phyloP scores from a whole-genome alignment of 78 protist species.

The Dictyostelium purpureum region DNA sequence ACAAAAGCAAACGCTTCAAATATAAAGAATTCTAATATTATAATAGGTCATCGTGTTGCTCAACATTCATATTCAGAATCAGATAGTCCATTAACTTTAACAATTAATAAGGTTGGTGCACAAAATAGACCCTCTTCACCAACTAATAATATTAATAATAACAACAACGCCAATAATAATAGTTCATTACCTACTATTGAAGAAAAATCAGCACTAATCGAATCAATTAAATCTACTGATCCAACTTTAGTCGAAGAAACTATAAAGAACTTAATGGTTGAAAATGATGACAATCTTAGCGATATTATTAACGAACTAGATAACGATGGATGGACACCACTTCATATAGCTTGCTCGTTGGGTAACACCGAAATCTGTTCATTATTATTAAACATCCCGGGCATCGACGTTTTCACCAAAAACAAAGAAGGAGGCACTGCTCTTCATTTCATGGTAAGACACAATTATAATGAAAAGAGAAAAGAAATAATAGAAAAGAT shows the following conservation, averaged over 20 bases:
- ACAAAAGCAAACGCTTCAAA: background rate
- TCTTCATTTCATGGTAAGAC: constrained; percentile 49
- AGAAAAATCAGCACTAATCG: background rate
- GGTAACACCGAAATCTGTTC: constrained; percentile 56
- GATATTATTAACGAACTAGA: constrained; percentile 17
- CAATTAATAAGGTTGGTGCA: background rate
- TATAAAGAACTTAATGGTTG: background rate
- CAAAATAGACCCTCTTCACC: background rate
- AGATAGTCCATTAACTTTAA: background rate
- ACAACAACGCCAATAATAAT: background rate
- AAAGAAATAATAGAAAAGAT: constrained; percentile 12
- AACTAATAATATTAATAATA: background rate
- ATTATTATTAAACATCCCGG: background rate
- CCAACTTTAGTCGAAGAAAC: background rate
- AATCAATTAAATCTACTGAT: background rate
- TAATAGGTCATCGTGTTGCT: background rate
- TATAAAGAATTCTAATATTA: background rate
- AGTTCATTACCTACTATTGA: constrained; percentile 1
- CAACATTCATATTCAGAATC: background rate
- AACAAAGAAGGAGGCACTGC: constrained; percentile 40
- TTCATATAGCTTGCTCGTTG: constrained; percentile 1
- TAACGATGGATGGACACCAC: constrained; percentile 61
- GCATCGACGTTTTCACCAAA: constrained; percentile 25
- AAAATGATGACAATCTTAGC: background rate
- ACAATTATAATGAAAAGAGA: constrained; percentile 48